Evolutionary conservation across 2,329 filamentous ascomycete genomes (phyloP), one percentile per base, ranked within the genome.

Genomic region (Exophiala alcalophila): DNA sequence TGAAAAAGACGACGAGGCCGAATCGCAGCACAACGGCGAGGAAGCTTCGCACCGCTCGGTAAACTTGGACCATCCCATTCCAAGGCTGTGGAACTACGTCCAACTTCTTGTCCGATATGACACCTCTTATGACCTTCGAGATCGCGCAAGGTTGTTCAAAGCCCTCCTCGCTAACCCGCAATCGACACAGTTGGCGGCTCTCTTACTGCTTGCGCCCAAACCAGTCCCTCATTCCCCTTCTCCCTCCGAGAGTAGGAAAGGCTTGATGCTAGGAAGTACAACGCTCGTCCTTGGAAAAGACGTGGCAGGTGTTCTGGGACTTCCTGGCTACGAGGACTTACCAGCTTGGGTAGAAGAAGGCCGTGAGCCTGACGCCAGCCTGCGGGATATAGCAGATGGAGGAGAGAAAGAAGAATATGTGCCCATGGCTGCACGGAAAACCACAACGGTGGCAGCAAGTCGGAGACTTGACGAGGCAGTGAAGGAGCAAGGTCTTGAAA

Each of bases 161-260:
- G 77, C 89, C 1, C 78, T 98, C 1, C 78, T 98, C 2, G 76
- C 80, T 3, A 81, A 86, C 4, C 87, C 90, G 1, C 72, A 74
- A 2, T 80, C 78, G 5, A 84, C 81, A 1, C 88, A 97, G 62
- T 78, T 98, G 11, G 92, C 92, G 2, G 89, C 85, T 1, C 73
- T 98, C 10, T 84, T 97, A 62, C 80, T 98, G 1, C 77, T 97
- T 2, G 92, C 92, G 0, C 90, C 92, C 0, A 98, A 98, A 62
- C 91, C 92, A 0, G 88, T 92, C 0, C 92, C 92, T 0, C 87
- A 94, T 48, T 84, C 86, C 0, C 89, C 89, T 0, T 94, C 86
- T 46, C 92, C 92, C 1, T 94, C 87, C 0, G 90, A 95, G 61
- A 81, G 78, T 2, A 78, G 90, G 23, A 86, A 83, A 52, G 83